Evolutionary conservation across 73 alveolate species (phyloP).

Genomic region (Paraurostyla sp.): DNA sequence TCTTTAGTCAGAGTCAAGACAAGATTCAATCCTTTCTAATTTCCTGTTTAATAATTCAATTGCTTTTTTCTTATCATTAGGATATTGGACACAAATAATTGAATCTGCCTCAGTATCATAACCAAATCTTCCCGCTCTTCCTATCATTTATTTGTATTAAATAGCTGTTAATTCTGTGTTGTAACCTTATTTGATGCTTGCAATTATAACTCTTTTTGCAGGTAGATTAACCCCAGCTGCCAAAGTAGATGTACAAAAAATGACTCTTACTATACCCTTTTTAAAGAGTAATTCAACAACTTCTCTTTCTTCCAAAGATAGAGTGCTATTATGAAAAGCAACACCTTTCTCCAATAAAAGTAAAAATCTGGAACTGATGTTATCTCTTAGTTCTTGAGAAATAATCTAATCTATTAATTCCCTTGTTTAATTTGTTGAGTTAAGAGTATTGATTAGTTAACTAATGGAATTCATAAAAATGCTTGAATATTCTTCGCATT

Average conservation of each 20-base stretch:
- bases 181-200: slow-evolving; percentile 58
- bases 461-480: neutral
- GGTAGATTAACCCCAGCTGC: slow-evolving; percentile 95
- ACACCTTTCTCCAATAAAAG: slow-evolving; percentile 70
- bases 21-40: slow-evolving; percentile 12
- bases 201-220: slow-evolving; percentile 90
- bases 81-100: neutral
- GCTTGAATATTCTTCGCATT: slow-evolving; percentile 37
- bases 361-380: neutral
- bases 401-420: neutral
- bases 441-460: too few species aligned
- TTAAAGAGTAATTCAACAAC: slow-evolving; percentile 77
- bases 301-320: slow-evolving; percentile 80
- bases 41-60: slow-evolving; percentile 26
- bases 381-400: neutral
- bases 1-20: neutral
- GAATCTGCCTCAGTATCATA: slow-evolving; percentile 55
- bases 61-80: neutral
- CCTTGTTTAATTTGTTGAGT: neutral
- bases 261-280: slow-evolving; percentile 73
- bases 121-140: slow-evolving; percentile 81
- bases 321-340: slow-evolving; percentile 90
- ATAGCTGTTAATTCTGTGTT: slow-evolving; percentile 30
- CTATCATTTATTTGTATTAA: slow-evolving; percentile 65
- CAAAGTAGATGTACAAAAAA: slow-evolving; percentile 91